Percentiles rank a stretch among this genome's conserved stretches.
Evolutionary conservation across 2,329 filamentous ascomycete species (phyloP).

Genomic region (Microdochium trichocladiopsis): DNA sequence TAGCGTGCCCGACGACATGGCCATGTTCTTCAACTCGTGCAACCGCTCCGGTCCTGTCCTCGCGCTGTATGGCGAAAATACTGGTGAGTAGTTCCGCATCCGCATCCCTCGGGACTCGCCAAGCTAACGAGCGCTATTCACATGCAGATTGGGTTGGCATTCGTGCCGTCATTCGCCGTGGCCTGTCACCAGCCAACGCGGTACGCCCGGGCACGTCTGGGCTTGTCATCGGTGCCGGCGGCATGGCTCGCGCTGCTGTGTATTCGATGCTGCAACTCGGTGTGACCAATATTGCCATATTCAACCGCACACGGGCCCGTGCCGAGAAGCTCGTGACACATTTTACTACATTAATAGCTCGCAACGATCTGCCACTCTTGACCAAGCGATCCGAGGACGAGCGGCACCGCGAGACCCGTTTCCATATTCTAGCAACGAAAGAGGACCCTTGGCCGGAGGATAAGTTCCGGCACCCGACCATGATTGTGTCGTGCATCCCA

Average conservation of each 20-base stretch:
- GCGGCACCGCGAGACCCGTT: slow-evolving; percentile 25
- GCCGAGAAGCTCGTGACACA: slow-evolving; percentile 62
- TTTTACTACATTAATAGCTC: slow-evolving; percentile 51
- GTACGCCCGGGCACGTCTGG: slow-evolving; percentile 48
- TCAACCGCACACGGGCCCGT: slow-evolving; percentile 62
- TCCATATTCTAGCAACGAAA: slow-evolving; percentile 51
- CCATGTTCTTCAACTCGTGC: slow-evolving; percentile 43
- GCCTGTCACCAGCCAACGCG: slow-evolving; percentile 65
- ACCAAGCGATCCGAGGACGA: slow-evolving; percentile 29
- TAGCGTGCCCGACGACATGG: slow-evolving; percentile 43
- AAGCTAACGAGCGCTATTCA: neutral
- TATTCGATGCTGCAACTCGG: slow-evolving; percentile 75
- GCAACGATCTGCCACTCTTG: slow-evolving; percentile 33
- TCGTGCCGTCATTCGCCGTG: slow-evolving; percentile 62
- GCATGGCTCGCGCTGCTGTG: slow-evolving; percentile 72
- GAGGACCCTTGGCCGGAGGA: slow-evolving; percentile 58
- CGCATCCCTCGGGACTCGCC: neutral
- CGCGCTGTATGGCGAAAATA: slow-evolving; percentile 72
- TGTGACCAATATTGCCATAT: slow-evolving; percentile 68
- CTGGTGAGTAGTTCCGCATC: slow-evolving; percentile 17
- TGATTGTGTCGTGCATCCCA: slow-evolving; percentile 71
- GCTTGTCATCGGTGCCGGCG: slow-evolving; percentile 58
- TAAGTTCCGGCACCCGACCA: slow-evolving; percentile 50
- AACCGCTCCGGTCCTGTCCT: slow-evolving; percentile 60
- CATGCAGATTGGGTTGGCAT: slow-evolving; percentile 67